Evolutionary conservation across 495 filamentous ascomycete genomes (phyloP).

Genomic region (Aspergillus bridgeri): DNA sequence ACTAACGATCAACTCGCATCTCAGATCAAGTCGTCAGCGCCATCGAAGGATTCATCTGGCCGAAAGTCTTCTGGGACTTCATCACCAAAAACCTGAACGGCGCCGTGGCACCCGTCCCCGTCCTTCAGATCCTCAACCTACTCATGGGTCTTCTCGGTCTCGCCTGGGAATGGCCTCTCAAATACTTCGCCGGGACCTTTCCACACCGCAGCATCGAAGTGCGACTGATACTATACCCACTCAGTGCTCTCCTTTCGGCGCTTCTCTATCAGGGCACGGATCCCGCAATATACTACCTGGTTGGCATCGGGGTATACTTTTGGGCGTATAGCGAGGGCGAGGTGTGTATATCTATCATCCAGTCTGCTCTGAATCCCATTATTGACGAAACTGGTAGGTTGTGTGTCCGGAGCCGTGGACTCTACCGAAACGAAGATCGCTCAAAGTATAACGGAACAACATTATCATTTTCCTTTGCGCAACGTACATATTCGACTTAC

Average conservation of each 20-base stretch:
- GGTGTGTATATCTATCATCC: conserved; percentile 49
- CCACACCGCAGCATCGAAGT: conserved; percentile 86
- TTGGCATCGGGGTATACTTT: conserved; percentile 86
- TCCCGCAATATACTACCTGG: conserved; percentile 84
- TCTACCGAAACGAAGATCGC: conserved; percentile 34
- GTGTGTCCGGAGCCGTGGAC: conserved; percentile 60
- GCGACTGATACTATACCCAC: conserved; percentile 77
- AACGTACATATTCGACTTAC: not conserved
- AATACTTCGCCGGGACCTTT: conserved; percentile 55
- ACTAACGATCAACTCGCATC: conserved; percentile 26
- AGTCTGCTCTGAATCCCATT: not conserved
- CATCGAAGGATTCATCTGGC: conserved; percentile 92
- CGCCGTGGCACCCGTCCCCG: conserved; percentile 81
- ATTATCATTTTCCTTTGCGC: not conserved
- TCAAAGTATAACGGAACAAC: conserved; percentile 28
- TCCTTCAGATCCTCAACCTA: conserved; percentile 92
- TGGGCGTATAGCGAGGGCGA: conserved; percentile 98
- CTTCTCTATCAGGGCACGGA: conserved; percentile 93
- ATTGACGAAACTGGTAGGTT: conserved; percentile 31
- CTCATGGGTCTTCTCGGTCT: conserved; percentile 77
- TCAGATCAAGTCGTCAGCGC: conserved; percentile 83
- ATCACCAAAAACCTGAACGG: conserved; percentile 84
- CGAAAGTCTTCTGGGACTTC: conserved; percentile 98
- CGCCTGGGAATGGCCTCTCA: conserved; percentile 89
- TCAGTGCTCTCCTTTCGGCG: conserved; percentile 67